Evolutionary conservation across 345 rosid species (phyloP), one percentile per base, ranked within the genome.

Genomic region (Arabis alpina): DNA sequence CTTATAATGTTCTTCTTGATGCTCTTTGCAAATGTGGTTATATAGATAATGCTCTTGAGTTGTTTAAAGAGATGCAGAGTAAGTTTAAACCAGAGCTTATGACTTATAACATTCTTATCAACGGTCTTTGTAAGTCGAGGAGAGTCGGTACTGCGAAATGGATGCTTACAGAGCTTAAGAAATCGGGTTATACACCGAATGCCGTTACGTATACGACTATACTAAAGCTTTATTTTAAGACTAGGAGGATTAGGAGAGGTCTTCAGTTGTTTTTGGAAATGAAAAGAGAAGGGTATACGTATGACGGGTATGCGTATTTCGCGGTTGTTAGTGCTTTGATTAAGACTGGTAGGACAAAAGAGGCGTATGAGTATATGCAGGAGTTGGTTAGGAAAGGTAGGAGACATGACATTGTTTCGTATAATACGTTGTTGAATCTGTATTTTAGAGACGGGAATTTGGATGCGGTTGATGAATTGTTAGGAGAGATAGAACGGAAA

Each of bases 11-110:
- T 24, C 72, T 89, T 68, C 79, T 94, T 23, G 85, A 91, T 79
- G 97, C 96, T 8, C 88, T 94, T 15, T 89, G 93, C 80, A 91
- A 82, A 73, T 80, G 81, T 50, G 90, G 95, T 41, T 82, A 58
- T 73, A 50, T 69, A 2, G 48, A 50, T 11, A 79, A 85, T 62
- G 97, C 96, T 4, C 68, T 89, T 13, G 76, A 47, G 84, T 58
- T 86, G 19, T 88, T 91, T 61, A 78, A 87, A 63, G 81, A 87
- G 68, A 66, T 68, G 25, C 75, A 82, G 76, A 93, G 92, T 40
- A 48, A 2, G 65, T 79, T 89, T 71, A 78, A 67, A 60, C 95
- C 93, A 0, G 59, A 77, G 41, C 47, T 91, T 13, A 70, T 81
- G 65, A 86, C 96, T 3, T 94, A 81, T 59, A 94, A 91, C 83